Base-by-base conservation (phyloP, 2,329 filamentous ascomycete genomes). In the Colletotrichum tamarilloi region DNA sequence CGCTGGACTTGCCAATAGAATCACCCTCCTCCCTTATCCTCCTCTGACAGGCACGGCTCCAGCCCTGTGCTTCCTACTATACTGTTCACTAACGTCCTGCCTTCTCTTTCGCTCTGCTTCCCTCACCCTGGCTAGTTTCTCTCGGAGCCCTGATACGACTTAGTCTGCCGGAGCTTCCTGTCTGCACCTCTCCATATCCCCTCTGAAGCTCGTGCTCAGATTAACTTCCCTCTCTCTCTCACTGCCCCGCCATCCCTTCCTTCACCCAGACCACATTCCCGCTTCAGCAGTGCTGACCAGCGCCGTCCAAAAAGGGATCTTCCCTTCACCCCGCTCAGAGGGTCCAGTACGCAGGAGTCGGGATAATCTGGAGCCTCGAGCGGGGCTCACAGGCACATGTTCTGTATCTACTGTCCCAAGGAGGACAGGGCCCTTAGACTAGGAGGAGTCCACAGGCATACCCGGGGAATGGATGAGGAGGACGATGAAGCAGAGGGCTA, bases 121-220 rank as follows among this genome's bases (percentile, higher is more conserved):
- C 60, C 67, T 76, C 55, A 53, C 38, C 46, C 32, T 72, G 55
- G 62, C 66, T 52, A 59, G 56, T 16, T 49, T 14, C 60, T 42
- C 72, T 68, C 62, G 57, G 64, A 68, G 65, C 52, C 64, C 71
- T 70, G 68, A 76, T 67, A 67, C 74, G 74, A 70, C 49, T 53
- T 67, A 49, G 55, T 74, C 62, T 62, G 64, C 62, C 67, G 67
- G 65, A 72, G 68, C 60, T 76, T 69, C 57, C 57, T 58, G 62
- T 30, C 65, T 67, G 57, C 66, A 67, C 56, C 68, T 62, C 74
- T 58, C 42, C 55, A 52, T 46, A 30, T 53, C 60, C 49, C 67
- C 55, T 68, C 30, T 42, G 62, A 38, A 28, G 75, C 38, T 70
- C 38, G 24, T 64, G 58, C 35, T 53, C 42, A 42, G 26, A 30